Conservation (phyloP, 1,284 basidiomycete genomes). For the Gomphus bonarii region DNA sequence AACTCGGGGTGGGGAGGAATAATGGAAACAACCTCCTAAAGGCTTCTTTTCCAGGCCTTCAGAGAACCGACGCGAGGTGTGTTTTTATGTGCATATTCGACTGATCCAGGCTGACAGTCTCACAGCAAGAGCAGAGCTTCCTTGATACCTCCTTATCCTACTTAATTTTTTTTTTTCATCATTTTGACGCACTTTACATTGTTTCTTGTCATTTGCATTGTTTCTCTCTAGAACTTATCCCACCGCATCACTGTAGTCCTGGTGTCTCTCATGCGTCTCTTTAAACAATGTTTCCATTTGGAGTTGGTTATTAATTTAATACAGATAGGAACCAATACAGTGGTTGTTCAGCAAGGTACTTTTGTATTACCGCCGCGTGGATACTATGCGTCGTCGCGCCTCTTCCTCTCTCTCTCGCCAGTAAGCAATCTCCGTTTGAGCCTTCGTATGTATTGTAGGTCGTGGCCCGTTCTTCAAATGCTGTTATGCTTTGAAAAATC, state of each 20-base stretch:
- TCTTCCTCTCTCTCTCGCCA: conserved; percentile 51
- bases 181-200: background rate
- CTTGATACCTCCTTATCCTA: conserved; percentile 7
- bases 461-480: conserved; percentile 17
- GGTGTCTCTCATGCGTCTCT: background rate
- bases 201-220: background rate
- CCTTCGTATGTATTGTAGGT: conserved; percentile 41
- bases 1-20: conserved; percentile 65
- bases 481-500: background rate
- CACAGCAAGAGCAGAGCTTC: conserved; percentile 6
- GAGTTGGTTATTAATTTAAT: background rate
- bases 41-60: conserved; percentile 49
- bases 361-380: conserved; percentile 12
- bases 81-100: conserved; percentile 12
- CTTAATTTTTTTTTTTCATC: background rate
- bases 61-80: conserved; percentile 30
- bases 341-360: background rate
- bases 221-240: background rate
- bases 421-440: conserved; percentile 47
- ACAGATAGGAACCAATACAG: background rate
- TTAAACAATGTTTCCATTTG: background rate
- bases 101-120: background rate
- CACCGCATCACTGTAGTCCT: background rate
- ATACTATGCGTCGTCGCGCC: conserved; percentile 33
- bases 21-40: conserved; percentile 50